phyloP scores from a whole-genome alignment of 139 green algal genomes.

The Chlorella sp. region DNA sequence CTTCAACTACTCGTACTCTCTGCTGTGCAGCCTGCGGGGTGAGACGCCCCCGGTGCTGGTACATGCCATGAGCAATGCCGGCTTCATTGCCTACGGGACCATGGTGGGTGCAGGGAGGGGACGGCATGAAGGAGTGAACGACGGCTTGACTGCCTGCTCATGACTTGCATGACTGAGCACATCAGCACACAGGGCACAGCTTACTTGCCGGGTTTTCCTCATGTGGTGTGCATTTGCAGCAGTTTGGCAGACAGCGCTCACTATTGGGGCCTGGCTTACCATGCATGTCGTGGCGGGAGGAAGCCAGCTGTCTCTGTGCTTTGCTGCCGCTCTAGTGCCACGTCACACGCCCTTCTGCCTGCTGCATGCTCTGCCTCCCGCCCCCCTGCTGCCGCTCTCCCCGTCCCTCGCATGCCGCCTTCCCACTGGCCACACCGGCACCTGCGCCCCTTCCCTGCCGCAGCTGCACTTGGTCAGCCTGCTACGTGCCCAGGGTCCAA shows the following conservation, averaged over 20 bases:
- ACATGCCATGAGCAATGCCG: slow-evolving; percentile 54
- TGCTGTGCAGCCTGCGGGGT: not conserved
- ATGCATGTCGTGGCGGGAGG: too few relatives aligned
- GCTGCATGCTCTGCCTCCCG: too few relatives aligned
- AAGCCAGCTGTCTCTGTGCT: not conserved
- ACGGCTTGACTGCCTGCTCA: not conserved
- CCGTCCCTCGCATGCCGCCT: too few relatives aligned
- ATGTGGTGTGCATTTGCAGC: too few relatives aligned
- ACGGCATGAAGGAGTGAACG: too few relatives aligned
- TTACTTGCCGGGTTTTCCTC: too few relatives aligned
- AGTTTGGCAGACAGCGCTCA: too few relatives aligned
- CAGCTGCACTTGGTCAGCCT: not conserved
- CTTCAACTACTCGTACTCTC: not conserved
- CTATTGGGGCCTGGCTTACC: too few relatives aligned
- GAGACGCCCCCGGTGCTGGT: slow-evolving; percentile 26
- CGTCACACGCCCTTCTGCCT: too few relatives aligned
- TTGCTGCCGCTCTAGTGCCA: too few relatives aligned
- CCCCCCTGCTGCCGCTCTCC: not conserved
- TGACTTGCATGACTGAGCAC: not conserved
- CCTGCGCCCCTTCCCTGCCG: not conserved
- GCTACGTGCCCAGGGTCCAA: not conserved
- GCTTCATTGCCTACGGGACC: slow-evolving; percentile 56
- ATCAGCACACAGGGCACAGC: too few relatives aligned
- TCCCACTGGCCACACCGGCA: too few relatives aligned
- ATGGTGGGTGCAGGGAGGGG: slow-evolving; percentile 35